Evolutionary conservation across 768 basidiomycete genomes (phyloP), one percentile per base, ranked within the genome.

Genomic region (Lactifluus subvellereus): DNA sequence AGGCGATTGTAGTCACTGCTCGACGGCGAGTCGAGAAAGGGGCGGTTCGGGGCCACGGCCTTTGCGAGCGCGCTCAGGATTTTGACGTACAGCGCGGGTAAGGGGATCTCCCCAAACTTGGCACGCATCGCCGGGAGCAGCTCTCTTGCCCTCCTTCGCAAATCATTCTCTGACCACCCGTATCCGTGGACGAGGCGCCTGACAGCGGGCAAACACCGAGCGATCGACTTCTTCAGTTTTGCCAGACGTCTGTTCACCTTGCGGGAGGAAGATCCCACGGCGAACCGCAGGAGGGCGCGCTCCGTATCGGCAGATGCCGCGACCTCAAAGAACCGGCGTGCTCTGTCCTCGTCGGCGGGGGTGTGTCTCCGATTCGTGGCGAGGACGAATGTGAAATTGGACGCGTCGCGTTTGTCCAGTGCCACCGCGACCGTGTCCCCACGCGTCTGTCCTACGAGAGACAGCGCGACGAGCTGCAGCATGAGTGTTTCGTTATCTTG

Each of bases 361-460:
- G 48, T 56, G 13, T 64, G 63, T 13, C 47, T 49, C 32, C 63
- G 63, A 4, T 64, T 64, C 2, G 59, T 60, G 54, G 63, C 63
- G 54, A 64, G 58, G 38, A 64, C 54, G 14, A 64, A 64, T 47
- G 63, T 64, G 43, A 60, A 60, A 38, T 48, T 56, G 3, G 54
- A 54, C 33, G 42, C 2, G 22, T 64, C 54, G 14, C 63, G 63
- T 30, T 64, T 64, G 58, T 64, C 63, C 3, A 64, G 57, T 42
- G 63, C 63, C 22, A 64, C 63, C 6, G 63, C 63, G 48, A 56
- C 54, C n/a, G 63, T 64, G 35, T 64, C 59, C 4, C 63, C 63
- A 38, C 48, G 63, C 27, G 58, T 56, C 54, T 64, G 58, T 38
- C 63, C 63, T 54, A 64, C 58, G 59, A 64, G 47, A 14, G 53